phyloP scores from a whole-genome alignment of 176 grass and related monocot genomes.

The Dendrocalamus sinicus region DNA sequence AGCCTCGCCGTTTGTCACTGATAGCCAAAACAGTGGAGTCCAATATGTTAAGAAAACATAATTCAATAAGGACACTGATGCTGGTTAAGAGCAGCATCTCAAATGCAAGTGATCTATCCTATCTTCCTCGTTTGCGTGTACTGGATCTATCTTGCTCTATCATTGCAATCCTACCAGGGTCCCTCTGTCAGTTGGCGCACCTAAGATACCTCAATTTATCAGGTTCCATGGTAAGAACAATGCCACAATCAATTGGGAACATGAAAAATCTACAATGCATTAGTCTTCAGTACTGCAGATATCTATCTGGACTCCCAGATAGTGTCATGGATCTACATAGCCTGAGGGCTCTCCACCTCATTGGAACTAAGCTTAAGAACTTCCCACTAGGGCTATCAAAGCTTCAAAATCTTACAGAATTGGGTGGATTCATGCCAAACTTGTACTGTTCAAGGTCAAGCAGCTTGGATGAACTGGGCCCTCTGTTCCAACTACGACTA shows the following conservation, averaged over 20 bases:
- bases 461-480: not conserved
- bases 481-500: not conserved
- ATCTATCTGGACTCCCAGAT: not conserved
- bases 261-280: not conserved
- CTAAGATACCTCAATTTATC: too few relatives aligned
- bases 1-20: not conserved
- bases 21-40: not conserved
- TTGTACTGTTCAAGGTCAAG: not conserved
- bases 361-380: not conserved
- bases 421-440: not conserved
- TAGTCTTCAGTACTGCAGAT: not conserved
- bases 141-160: not conserved
- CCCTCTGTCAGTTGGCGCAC: too few relatives aligned
- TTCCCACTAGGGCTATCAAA: not conserved
- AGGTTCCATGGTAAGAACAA: not conserved
- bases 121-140: not conserved
- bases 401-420: not conserved
- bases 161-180: too few relatives aligned
- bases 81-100: not conserved
- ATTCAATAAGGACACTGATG: not conserved
- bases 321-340: not conserved
- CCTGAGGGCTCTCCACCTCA: not conserved
- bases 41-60: not conserved
- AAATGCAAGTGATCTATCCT: not conserved
- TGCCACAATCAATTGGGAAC: not conserved